Conservation (phyloP, 208 protist genomes). For the Jaenimonas drosophilae region DNA sequence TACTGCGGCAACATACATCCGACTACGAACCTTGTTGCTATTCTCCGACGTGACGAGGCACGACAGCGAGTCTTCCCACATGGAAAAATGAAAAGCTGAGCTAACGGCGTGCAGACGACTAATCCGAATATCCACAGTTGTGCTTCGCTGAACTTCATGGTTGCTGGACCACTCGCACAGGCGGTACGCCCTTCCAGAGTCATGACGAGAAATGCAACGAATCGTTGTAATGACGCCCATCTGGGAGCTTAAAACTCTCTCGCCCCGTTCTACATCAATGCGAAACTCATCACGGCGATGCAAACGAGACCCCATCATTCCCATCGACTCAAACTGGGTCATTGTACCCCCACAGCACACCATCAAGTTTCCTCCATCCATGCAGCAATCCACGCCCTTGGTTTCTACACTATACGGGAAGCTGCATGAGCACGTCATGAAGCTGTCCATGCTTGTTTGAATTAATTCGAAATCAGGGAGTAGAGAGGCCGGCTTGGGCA, state of each 20-base stretch:
- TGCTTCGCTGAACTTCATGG: background rate
- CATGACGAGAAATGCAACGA: constrained; percentile 1
- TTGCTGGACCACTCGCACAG: background rate
- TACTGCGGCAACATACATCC: background rate
- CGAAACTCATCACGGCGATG: constrained; percentile 9
- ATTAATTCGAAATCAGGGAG: constrained; percentile 9
- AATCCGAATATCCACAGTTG: background rate
- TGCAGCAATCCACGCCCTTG: constrained; percentile 10
- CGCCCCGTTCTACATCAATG: constrained; percentile 7
- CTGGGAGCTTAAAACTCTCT: constrained; percentile 11
- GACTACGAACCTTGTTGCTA: background rate
- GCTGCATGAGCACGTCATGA: constrained; percentile 15
- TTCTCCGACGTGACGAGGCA: background rate
- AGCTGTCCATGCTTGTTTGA: constrained; percentile 14
- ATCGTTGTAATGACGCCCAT: background rate
- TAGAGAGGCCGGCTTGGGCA: constrained; percentile 15
- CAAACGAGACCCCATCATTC: constrained; percentile 35
- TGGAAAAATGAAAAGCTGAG: background rate
- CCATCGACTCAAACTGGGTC: constrained; percentile 14
- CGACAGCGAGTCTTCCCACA: background rate
- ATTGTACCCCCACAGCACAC: background rate
- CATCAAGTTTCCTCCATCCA: background rate
- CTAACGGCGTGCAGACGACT: too few relatives aligned
- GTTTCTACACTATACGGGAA: constrained; percentile 13
- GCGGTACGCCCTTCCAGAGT: background rate